Percentiles rank a stretch among this genome's conserved stretches.
Evolutionary conservation across 1,284 basidiomycete species (phyloP).

Genomic region (Inonotus hispidus): DNA sequence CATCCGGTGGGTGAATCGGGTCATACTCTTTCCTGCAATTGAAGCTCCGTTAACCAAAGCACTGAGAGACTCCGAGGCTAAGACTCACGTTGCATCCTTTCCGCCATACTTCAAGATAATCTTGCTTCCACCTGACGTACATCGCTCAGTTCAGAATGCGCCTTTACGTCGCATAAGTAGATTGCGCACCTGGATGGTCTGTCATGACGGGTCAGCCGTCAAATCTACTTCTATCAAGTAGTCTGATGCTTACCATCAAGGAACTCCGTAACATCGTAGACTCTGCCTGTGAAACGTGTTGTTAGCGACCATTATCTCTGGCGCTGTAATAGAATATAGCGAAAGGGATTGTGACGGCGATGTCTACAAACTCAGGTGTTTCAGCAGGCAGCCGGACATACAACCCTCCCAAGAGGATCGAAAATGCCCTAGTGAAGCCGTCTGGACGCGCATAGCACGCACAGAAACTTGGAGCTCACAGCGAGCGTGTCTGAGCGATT

Average conservation of each 20-base stretch:
- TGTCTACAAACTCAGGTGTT: too few species aligned
- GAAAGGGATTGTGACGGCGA: too few species aligned
- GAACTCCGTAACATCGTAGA: slow-evolving; percentile 77
- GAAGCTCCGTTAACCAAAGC: slow-evolving; percentile 10
- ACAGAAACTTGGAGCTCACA: too few species aligned
- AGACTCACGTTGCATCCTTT: slow-evolving; percentile 63
- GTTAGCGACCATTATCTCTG: too few species aligned
- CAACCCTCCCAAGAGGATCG: too few species aligned
- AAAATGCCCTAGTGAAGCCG: too few species aligned
- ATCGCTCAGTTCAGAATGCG: not conserved
- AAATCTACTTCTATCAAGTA: not conserved
- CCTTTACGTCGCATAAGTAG: slow-evolving; percentile 1
- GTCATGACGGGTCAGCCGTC: slow-evolving; percentile 1
- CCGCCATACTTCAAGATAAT: slow-evolving; percentile 71
- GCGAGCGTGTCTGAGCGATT: too few species aligned
- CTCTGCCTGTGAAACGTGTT: slow-evolving; percentile 39
- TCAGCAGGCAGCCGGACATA: too few species aligned
- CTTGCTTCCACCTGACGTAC: slow-evolving; percentile 46
- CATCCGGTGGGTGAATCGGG: slow-evolving; percentile 84
- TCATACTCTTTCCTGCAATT: slow-evolving; percentile 64
- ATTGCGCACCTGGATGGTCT: slow-evolving; percentile 61
- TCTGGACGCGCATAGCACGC: too few species aligned
- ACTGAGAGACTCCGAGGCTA: not conserved
- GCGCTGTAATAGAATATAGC: too few species aligned
- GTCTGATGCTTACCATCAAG: slow-evolving; percentile 43